Conservation (phyloP, 805 yeast species). For the Hemisphaericaspora nanyangensis region DNA sequence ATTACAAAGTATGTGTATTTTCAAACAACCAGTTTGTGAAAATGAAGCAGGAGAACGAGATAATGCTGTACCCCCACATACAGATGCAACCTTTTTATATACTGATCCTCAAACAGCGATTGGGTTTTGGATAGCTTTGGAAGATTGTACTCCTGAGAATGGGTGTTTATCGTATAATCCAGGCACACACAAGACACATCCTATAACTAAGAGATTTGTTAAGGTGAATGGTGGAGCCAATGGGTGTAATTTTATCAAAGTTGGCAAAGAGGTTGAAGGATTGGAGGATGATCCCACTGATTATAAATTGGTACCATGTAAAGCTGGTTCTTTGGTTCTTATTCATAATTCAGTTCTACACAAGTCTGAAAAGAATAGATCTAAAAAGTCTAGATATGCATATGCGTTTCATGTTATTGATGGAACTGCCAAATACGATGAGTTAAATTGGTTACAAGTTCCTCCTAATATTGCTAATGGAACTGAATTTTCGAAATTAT, state of each 20-base stretch:
- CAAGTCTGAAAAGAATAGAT: constrained; percentile 59
- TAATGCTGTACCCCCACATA: constrained; percentile 70
- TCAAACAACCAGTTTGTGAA: constrained; percentile 62
- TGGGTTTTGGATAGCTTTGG: constrained; percentile 81
- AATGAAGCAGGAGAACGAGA: constrained; percentile 25
- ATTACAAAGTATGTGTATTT: constrained; percentile 73
- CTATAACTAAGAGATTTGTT: constrained; percentile 61
- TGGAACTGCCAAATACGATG: constrained; percentile 58
- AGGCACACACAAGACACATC: constrained; percentile 60
- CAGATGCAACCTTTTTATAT: constrained; percentile 69
- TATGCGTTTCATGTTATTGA: constrained; percentile 80
- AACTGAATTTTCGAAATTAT: constrained; percentile 51
- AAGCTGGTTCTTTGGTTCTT: constrained; percentile 67
- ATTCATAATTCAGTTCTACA: constrained; percentile 72
- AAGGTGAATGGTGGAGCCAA: constrained; percentile 43
- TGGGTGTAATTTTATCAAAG: constrained; percentile 56
- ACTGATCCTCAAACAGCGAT: constrained; percentile 69
- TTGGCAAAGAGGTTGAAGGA: constrained; percentile 16
- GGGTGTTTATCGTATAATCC: constrained; percentile 71
- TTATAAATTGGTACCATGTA: constrained; percentile 48
- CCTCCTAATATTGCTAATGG: constrained; percentile 62
- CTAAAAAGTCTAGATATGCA: constrained; percentile 60
- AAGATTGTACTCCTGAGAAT: constrained; percentile 62
- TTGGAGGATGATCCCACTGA: constrained; percentile 29
- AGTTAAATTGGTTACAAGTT: constrained; percentile 71